Evolutionary conservation across 495 filamentous ascomycete genomes (phyloP).

Genomic region (Terfezia claveryi): DNA sequence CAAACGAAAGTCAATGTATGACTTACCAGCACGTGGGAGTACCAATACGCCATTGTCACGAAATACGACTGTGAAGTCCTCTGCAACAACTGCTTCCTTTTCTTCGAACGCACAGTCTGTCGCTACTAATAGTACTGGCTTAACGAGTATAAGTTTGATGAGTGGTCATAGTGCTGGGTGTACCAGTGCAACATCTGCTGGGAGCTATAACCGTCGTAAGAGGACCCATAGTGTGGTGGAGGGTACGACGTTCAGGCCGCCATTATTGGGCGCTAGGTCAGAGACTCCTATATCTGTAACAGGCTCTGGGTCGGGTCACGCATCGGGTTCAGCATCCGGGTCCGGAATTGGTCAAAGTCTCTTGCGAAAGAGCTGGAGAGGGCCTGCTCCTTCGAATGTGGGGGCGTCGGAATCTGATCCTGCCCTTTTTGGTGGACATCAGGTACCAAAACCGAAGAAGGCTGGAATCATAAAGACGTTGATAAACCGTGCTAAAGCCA

Average conservation of each 20-base stretch:
- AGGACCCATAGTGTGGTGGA: slow-evolving; percentile 33
- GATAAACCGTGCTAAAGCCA: slow-evolving; percentile 80
- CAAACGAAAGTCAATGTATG: slow-evolving; percentile 62
- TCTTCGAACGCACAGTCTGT: not conserved
- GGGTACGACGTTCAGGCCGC: slow-evolving; percentile 4
- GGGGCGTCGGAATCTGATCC: not conserved
- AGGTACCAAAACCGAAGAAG: slow-evolving; percentile 76
- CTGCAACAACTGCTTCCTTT: slow-evolving; percentile 48
- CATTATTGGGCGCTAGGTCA: not conserved
- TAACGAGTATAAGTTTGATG: slow-evolving; percentile 73
- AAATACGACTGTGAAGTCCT: slow-evolving; percentile 47
- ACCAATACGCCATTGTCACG: slow-evolving; percentile 27
- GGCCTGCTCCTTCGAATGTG: slow-evolving; percentile 9
- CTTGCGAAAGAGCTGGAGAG: slow-evolving; percentile 12
- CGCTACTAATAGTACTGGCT: slow-evolving; percentile 45
- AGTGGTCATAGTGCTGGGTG: slow-evolving; percentile 74
- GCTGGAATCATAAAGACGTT: slow-evolving; percentile 93
- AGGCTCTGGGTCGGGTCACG: slow-evolving; percentile 2
- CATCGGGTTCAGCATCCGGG: slow-evolving; percentile 3
- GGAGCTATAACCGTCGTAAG: slow-evolving; percentile 62
- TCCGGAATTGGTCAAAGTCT: slow-evolving; percentile 3
- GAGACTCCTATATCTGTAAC: not conserved
- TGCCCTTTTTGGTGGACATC: slow-evolving; percentile 50
- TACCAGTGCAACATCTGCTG: slow-evolving; percentile 87
- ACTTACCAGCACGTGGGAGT: slow-evolving; percentile 32